These are phyloP conservation scores for Hypomontagnella monticulosa DNA, from an alignment of 495 filamentous ascomycete species.

Conservation along the genomic window DNA sequence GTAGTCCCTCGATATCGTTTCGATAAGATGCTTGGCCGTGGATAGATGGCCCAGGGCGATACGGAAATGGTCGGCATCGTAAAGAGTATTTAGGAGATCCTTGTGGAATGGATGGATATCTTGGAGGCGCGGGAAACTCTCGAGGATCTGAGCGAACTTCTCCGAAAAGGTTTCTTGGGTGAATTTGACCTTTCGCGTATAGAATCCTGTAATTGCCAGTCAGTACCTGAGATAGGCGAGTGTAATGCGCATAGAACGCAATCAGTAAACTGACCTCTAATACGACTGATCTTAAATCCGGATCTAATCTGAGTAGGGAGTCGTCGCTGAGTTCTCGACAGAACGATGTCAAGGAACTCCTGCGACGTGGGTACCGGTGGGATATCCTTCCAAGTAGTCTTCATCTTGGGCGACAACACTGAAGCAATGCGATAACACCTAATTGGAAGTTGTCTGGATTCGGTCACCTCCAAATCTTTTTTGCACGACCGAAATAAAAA, in stretches of 20 bases:
- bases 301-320: constrained; percentile 95
- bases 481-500: constrained; percentile 16
- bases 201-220: constrained; percentile 70
- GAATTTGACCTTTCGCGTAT: constrained; percentile 98
- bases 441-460: constrained; percentile 16
- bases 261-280: constrained; percentile 59
- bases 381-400: constrained; percentile 71
- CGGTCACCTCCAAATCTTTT: constrained; percentile 24
- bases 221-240: constrained; percentile 13
- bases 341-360: constrained; percentile 97
- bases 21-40: constrained; percentile 94
- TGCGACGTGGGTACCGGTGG: constrained; percentile 91
- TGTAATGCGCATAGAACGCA: neutral
- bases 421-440: constrained; percentile 18
- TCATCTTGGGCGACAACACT: constrained; percentile 52
- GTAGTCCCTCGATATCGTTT: constrained; percentile 94
- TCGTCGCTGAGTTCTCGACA: constrained; percentile 92
- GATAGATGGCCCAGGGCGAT: constrained; percentile 96
- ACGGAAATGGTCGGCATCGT: constrained; percentile 97
- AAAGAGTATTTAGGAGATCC: constrained; percentile 71
- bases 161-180: constrained; percentile 98
- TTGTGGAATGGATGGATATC: constrained; percentile 97
- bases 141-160: constrained; percentile 87
- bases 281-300: constrained; percentile 96
- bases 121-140: constrained; percentile 91